Evolutionary conservation across 2,329 filamentous ascomycete species (phyloP).

Genomic region (Rutstroemia sp.): DNA sequence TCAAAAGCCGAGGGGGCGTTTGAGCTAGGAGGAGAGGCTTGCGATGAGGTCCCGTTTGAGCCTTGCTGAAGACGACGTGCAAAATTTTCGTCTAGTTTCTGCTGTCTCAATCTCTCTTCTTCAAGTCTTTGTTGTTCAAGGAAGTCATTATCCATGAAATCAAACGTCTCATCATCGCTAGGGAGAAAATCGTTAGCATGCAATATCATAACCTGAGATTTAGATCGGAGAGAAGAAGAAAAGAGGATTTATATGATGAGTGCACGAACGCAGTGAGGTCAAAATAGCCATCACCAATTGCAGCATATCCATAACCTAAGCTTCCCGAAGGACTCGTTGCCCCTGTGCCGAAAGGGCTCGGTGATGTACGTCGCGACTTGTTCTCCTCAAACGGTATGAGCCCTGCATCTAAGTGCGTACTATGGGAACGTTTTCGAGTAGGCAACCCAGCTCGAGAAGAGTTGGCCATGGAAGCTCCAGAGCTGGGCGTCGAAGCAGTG

Average conservation of each 20-base stretch:
- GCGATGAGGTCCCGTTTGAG: neutral
- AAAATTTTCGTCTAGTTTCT: constrained; percentile 30
- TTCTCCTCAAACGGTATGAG: constrained; percentile 15
- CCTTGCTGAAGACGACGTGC: constrained; percentile 25
- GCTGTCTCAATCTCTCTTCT: constrained; percentile 33
- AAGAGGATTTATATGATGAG: constrained; percentile 9
- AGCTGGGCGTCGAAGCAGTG: constrained; percentile 21
- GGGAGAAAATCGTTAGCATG: constrained; percentile 6
- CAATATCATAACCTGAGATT: no score
- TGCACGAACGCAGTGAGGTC: constrained; percentile 21
- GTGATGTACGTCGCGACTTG: constrained; percentile 28
- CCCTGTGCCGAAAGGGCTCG: constrained; percentile 21
- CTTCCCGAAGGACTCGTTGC: constrained; percentile 20
- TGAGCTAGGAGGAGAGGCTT: neutral
- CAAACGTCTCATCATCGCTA: constrained; percentile 23
- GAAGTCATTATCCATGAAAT: constrained; percentile 13
- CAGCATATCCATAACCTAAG: constrained; percentile 25
- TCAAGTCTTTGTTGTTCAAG: constrained; percentile 26
- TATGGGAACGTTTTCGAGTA: constrained; percentile 26
- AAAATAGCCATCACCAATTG: constrained; percentile 17
- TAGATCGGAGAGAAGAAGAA: neutral
- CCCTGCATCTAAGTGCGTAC: constrained; percentile 19
- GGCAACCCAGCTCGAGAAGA: constrained; percentile 17
- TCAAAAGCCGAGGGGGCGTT: constrained; percentile 22
- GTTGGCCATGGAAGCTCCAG: constrained; percentile 13